A percentile compares a stretch with the other conserved stretches of the same genome.
These are phyloP conservation scores for Metschnikowia similis DNA, from an alignment of 805 yeast species.

Conservation along the genomic window DNA sequence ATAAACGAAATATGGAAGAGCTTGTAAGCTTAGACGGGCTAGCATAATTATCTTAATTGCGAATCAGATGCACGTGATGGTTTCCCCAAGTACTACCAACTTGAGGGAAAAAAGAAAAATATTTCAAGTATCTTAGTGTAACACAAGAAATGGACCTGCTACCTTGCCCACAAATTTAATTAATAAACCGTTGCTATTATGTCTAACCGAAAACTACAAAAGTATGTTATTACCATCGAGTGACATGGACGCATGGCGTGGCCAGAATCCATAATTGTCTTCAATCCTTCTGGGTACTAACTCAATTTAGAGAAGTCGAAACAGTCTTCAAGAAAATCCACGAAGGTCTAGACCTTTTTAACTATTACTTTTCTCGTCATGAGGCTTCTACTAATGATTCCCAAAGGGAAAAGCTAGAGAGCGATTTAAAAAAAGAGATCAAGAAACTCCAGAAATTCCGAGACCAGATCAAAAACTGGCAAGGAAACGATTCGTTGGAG, in stretches of 20 bases:
- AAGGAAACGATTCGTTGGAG: constrained; percentile 25
- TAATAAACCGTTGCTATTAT: constrained; percentile 6
- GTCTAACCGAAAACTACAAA: constrained; percentile 21
- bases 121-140: neutral
- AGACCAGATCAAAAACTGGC: constrained; percentile 45
- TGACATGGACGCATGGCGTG: neutral
- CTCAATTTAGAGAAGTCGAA: constrained; percentile 33
- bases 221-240: constrained; percentile 13
- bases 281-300: constrained; percentile 10
- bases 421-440: constrained; percentile 43
- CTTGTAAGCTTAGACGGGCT: neutral
- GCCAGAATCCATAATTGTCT: neutral
- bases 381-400: constrained; percentile 37
- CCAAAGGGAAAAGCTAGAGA: constrained; percentile 41
- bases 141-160: constrained; percentile 16
- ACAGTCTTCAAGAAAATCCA: constrained; percentile 41
- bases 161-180: constrained; percentile 10
- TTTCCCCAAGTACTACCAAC: neutral
- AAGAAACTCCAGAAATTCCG: constrained; percentile 43
- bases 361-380: constrained; percentile 42
- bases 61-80: constrained; percentile 1
- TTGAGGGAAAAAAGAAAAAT: constrained; percentile 10
- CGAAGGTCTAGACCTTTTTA: constrained; percentile 43
- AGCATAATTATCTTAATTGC: neutral
- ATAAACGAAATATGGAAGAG: neutral